phyloP scores from a whole-genome alignment of 129 eudicot genomes.

The Lactuca saligna region DNA sequence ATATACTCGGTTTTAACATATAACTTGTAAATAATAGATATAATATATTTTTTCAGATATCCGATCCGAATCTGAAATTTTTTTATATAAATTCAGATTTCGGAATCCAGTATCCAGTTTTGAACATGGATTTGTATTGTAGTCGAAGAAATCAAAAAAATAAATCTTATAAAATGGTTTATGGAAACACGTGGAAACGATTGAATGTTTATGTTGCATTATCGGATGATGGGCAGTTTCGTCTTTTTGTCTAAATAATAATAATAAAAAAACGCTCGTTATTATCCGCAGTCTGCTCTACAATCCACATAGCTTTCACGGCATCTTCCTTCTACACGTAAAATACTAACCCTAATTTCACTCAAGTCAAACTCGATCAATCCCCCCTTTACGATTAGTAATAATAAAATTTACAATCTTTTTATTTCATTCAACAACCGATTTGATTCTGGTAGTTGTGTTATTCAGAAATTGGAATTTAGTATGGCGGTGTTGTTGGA shows the following conservation, averaged over 20 bases:
- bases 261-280: not conserved
- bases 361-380: conserved; percentile 10
- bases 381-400: not conserved
- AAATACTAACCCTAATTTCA: conserved; percentile 24
- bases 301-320: conserved; percentile 30
- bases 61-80: too few species aligned
- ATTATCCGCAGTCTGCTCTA: conserved; percentile 13
- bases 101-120: too few species aligned
- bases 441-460: not conserved
- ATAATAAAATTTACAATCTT: not conserved
- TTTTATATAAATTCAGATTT: too few species aligned
- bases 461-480: not conserved
- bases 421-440: not conserved
- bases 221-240: conserved; percentile 1
- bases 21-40: too few species aligned
- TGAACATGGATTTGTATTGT: too few species aligned
- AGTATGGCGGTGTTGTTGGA: conserved; percentile 77
- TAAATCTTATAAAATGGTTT: not conserved
- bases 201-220: not conserved
- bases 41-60: too few species aligned
- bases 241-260: not conserved
- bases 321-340: conserved; percentile 21
- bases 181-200: not conserved
- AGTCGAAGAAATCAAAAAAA: too few species aligned
- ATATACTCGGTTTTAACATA: too few species aligned